Conservation (phyloP, 371 early-diverging fungal species). For the Apophysomyces trapeziformis region DNA sequence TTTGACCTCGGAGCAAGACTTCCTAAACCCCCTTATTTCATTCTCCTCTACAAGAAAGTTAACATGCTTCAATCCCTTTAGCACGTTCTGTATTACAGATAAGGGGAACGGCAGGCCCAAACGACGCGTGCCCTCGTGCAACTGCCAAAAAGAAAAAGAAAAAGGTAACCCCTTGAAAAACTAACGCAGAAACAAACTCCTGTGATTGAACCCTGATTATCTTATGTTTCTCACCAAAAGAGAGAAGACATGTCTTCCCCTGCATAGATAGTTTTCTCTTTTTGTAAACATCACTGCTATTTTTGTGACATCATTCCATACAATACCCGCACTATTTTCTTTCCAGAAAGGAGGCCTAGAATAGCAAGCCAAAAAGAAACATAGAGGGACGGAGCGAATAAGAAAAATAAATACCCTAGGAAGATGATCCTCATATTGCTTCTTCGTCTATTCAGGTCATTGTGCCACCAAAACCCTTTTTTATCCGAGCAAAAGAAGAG, state of each 20-base stretch:
- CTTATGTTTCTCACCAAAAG: too few species aligned
- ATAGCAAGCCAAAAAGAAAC: not conserved
- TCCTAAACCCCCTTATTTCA: constrained; percentile 5
- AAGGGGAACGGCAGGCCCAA: not conserved
- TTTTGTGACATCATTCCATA: constrained; percentile 15
- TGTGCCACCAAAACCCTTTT: constrained; percentile 9
- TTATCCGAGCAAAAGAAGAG: constrained; percentile 6
- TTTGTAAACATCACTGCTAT: constrained; percentile 11
- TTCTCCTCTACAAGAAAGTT: constrained; percentile 8
- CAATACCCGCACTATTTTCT: constrained; percentile 10
- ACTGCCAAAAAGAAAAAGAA: not conserved
- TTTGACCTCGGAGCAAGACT: constrained; percentile 1
- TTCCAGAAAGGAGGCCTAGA: constrained; percentile 3
- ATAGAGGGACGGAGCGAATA: not conserved
- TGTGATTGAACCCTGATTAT: constrained; percentile 10
- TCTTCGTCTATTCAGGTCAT: not conserved
- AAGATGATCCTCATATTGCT: too few species aligned
- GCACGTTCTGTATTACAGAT: constrained; percentile 7
- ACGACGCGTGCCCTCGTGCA: constrained; percentile 12
- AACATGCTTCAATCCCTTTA: constrained; percentile 6
- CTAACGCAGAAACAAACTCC: constrained; percentile 6
- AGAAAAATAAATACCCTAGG: too few species aligned
- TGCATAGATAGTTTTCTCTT: constrained; percentile 11
- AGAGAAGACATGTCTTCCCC: constrained; percentile 5
- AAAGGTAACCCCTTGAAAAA: not conserved